Percentiles rank a stretch among this genome's conserved stretches.
Evolutionary conservation across 164 flowering plant genomes (phyloP).

Genomic region (Litsea cubeba): DNA sequence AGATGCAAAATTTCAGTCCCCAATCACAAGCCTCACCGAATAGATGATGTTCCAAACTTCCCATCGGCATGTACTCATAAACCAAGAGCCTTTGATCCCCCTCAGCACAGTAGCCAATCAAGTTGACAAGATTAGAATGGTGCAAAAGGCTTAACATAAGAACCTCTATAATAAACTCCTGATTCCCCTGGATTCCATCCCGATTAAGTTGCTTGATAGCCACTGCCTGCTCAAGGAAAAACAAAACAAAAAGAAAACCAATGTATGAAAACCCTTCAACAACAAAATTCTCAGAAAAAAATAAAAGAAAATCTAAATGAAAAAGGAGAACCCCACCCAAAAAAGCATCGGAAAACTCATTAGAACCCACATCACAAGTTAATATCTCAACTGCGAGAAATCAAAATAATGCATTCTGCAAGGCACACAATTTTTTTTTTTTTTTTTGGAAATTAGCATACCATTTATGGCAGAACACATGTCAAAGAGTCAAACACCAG

Average conservation of each 20-base stretch:
- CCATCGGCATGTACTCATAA: conserved; percentile 84
- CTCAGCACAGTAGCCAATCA: conserved; percentile 78
- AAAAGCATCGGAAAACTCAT: too few relatives aligned
- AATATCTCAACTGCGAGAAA: too few relatives aligned
- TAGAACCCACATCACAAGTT: too few relatives aligned
- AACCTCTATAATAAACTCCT: conserved; percentile 86
- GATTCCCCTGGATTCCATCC: conserved; percentile 70
- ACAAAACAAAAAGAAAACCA: background rate
- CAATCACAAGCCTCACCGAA: conserved; percentile 40
- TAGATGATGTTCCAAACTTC: conserved; percentile 83
- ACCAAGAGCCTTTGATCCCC: conserved; percentile 87
- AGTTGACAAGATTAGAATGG: conserved; percentile 76
- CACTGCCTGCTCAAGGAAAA: conserved; percentile 36
- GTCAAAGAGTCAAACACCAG: too few relatives aligned
- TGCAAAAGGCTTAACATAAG: conserved; percentile 82
- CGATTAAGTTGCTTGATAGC: conserved; percentile 64
- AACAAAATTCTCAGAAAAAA: background rate
- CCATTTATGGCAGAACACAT: too few relatives aligned
- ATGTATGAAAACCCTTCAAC: background rate
- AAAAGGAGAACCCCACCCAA: background rate
- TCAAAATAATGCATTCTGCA: too few relatives aligned
- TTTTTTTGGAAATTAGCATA: too few relatives aligned
- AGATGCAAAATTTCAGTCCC: too few relatives aligned
- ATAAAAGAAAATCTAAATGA: too few relatives aligned
- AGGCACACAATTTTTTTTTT: too few relatives aligned